These are phyloP conservation scores for Medicago ruthenica DNA, from an alignment of 306 rosid species.

Conservation along the genomic window DNA sequence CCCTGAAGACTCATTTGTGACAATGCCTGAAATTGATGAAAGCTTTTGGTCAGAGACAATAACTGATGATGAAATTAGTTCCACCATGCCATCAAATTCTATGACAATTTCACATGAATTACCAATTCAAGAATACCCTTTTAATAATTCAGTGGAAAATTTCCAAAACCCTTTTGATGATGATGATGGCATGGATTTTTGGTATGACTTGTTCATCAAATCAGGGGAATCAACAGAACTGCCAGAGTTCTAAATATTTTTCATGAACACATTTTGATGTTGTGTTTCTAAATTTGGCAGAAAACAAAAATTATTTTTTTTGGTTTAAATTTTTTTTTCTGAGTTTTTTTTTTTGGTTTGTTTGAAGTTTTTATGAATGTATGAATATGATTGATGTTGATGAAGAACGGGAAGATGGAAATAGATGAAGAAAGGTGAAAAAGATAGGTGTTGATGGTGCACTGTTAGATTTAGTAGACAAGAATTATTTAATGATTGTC, in stretches of 20 bases:
- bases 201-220: slow-evolving; percentile 66
- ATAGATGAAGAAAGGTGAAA: no score
- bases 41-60: slow-evolving; percentile 64
- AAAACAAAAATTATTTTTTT: no score
- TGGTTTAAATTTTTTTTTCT: no score
- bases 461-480: no score
- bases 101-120: slow-evolving; percentile 39
- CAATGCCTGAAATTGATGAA: slow-evolving; percentile 52
- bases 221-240: slow-evolving; percentile 58
- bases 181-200: slow-evolving; percentile 72
- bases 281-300: no score
- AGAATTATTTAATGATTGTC: no score
- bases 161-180: slow-evolving; percentile 35
- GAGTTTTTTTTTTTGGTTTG: no score
- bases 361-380: no score
- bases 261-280: no score
- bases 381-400: no score
- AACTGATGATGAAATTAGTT: slow-evolving; percentile 32
- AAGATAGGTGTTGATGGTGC: no score
- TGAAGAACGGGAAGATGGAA: no score
- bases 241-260: slow-evolving; percentile 50
- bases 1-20: slow-evolving; percentile 6
- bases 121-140: slow-evolving; percentile 15
- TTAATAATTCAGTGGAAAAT: slow-evolving; percentile 4
- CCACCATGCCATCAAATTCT: slow-evolving; percentile 31